Evolutionary conservation across 2,329 filamentous ascomycete genomes (phyloP).

Genomic region (Cyphellophora europaea): DNA sequence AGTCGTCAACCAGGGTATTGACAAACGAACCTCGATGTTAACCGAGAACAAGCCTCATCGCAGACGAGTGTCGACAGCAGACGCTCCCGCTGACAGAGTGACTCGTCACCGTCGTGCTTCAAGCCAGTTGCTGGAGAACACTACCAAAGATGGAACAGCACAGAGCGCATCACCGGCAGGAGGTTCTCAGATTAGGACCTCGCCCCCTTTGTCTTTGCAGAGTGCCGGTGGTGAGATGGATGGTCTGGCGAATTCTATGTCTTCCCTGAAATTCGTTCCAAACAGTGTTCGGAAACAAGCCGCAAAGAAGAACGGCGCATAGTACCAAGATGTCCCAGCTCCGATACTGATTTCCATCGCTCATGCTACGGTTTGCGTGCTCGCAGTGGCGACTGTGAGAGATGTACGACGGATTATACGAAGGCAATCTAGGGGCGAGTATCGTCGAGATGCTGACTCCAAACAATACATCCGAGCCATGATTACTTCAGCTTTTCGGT

Average conservation of each 20-base stretch:
- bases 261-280: constrained; percentile 35
- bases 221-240: constrained; percentile 24
- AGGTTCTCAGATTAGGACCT: constrained; percentile 5
- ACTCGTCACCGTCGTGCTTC: constrained; percentile 14
- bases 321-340: too few relatives aligned
- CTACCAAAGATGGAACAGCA: not conserved
- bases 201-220: too few relatives aligned
- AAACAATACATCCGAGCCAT: too few relatives aligned
- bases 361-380: too few relatives aligned
- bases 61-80: constrained; percentile 25
- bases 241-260: constrained; percentile 33
- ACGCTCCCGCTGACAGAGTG: constrained; percentile 24
- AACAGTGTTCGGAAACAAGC: constrained; percentile 30
- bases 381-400: too few relatives aligned
- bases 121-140: not conserved
- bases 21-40: constrained; percentile 71
- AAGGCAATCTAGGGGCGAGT: too few relatives aligned
- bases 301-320: too few relatives aligned
- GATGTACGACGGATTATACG: too few relatives aligned
- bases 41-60: constrained; percentile 35
- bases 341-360: too few relatives aligned
- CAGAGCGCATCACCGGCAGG: not conserved
- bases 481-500: too few relatives aligned
- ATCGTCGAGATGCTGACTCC: too few relatives aligned
- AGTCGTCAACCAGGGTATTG: constrained; percentile 78